Conservation (phyloP, 2,329 filamentous ascomycete genomes). For the Rhinocladiella mackenziei region DNA sequence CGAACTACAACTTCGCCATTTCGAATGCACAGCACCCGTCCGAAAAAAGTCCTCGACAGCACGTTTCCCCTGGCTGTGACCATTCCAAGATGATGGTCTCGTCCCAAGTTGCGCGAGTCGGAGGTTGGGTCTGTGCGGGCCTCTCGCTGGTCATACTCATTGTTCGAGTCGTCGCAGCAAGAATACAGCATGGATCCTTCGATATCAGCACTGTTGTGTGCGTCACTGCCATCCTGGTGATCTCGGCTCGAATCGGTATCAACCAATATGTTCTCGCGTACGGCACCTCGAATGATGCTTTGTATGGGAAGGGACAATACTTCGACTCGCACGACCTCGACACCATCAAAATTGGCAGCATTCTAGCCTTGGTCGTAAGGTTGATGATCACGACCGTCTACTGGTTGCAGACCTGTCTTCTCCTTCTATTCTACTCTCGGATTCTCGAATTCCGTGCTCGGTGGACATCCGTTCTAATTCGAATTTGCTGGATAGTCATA, state of each 20-base stretch:
- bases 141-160: slow-evolving; percentile 18
- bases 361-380: slow-evolving; percentile 26
- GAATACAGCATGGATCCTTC: slow-evolving; percentile 17
- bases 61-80: neutral
- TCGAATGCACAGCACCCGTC: neutral
- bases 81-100: slow-evolving; percentile 16
- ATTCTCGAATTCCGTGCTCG: slow-evolving; percentile 25
- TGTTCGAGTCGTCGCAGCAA: slow-evolving; percentile 15
- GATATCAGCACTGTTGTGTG: slow-evolving; percentile 18
- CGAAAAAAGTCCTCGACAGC: neutral
- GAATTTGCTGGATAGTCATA: slow-evolving; percentile 31
- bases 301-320: slow-evolving; percentile 19
- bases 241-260: slow-evolving; percentile 16
- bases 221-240: slow-evolving; percentile 11
- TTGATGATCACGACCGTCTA: slow-evolving; percentile 28
- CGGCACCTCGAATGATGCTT: slow-evolving; percentile 23
- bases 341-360: slow-evolving; percentile 27
- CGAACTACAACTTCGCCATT: neutral
- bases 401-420: slow-evolving; percentile 30
- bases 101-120: slow-evolving; percentile 16
- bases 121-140: slow-evolving; percentile 20
- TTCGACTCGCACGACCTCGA: slow-evolving; percentile 29
- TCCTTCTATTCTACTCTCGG: slow-evolving; percentile 29
- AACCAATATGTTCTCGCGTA: slow-evolving; percentile 21
- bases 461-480: slow-evolving; percentile 28